Evolutionary conservation across 345 rosid species (phyloP), one percentile per base, ranked within the genome.

Genomic region (Camelina laxa): DNA sequence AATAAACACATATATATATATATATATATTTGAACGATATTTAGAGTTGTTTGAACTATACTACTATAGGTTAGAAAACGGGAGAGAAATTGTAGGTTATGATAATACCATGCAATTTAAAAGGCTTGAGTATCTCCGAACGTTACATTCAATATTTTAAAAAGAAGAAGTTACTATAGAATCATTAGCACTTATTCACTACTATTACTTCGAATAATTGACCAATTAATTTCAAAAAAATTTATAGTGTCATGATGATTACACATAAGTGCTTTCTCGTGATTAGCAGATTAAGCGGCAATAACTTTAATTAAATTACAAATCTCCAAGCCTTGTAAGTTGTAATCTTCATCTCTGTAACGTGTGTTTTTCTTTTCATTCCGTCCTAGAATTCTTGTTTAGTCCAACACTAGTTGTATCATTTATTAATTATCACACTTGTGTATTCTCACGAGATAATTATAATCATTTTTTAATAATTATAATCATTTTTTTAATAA

Each of bases 251-350:
- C 72, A 70, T 77, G 67, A 70, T 76, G 60, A 70, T 70, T 77
- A 56, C 63, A 39, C 73, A 31, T 65, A 58, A 77, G 68, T 71
- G 67, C 55, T 70, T 58, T 57, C 60, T 77, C 76, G 76, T 71
- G 73, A 77, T 71, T 57, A 77, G 48, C 80, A 64, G 14, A 39
- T 50, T 58, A 38, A 77, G 55, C 61, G 64, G 61, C 51, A 38
- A 48, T 51, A 57, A 48, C 14, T 47, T 53, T 57, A 3, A 71
- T 65, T 72, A 71, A 38, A 38, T 49, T 65, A 65, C 67, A 65
- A 77, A 57, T 63, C 75, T 64, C 80, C 66, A 65, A 35, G 39
- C 74, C 24, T 69, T 70, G 75, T 70, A 76, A 70, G 15, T 65
- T 71, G 71, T 67, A 68, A 70, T 63, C 12, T 30, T 33, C 36